Evolutionary conservation across 2,329 filamentous ascomycete genomes (phyloP).

Genomic region (Epichloe bromicola): DNA sequence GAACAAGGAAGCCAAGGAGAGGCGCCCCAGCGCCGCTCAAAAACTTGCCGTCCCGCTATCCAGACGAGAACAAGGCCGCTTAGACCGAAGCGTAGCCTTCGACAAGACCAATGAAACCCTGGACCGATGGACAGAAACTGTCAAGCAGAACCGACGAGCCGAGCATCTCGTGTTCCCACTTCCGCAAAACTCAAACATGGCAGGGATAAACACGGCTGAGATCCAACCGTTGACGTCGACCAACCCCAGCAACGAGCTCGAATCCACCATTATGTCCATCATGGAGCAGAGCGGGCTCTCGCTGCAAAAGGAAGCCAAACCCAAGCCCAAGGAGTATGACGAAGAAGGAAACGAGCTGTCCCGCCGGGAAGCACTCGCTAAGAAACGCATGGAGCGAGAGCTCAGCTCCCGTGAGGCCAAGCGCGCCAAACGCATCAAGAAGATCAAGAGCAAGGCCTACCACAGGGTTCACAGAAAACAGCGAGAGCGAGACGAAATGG

Average conservation of each 20-base stretch:
- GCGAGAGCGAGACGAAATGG: constrained; percentile 39
- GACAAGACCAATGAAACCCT: constrained; percentile 86
- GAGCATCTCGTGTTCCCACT: constrained; percentile 86
- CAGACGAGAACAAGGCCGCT: constrained; percentile 71
- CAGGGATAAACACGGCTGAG: constrained; percentile 47
- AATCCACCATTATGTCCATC: constrained; percentile 75
- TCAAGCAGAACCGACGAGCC: constrained; percentile 83
- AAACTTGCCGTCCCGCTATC: constrained; percentile 74
- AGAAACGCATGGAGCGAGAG: constrained; percentile 70
- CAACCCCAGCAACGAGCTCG: constrained; percentile 64
- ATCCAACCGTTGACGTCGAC: constrained; percentile 51
- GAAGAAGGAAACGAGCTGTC: constrained; percentile 62
- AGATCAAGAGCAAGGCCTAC: constrained; percentile 97
- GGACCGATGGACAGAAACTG: constrained; percentile 84
- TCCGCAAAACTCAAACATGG: constrained; percentile 52
- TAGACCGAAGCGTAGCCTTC: constrained; percentile 73
- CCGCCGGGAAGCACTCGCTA: constrained; percentile 55
- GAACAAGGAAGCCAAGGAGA: constrained; percentile 45
- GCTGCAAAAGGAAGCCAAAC: constrained; percentile 30
- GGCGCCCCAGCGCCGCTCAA: constrained; percentile 33
- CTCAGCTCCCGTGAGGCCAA: constrained; percentile 80
- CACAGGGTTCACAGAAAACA: constrained; percentile 81
- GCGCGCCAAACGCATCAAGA: constrained; percentile 85
- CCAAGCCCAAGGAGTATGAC: constrained; percentile 49
- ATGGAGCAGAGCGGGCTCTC: constrained; percentile 77